Conservation (phyloP, 2,329 filamentous ascomycete species). For the Trichoderma arundinaceum region DNA sequence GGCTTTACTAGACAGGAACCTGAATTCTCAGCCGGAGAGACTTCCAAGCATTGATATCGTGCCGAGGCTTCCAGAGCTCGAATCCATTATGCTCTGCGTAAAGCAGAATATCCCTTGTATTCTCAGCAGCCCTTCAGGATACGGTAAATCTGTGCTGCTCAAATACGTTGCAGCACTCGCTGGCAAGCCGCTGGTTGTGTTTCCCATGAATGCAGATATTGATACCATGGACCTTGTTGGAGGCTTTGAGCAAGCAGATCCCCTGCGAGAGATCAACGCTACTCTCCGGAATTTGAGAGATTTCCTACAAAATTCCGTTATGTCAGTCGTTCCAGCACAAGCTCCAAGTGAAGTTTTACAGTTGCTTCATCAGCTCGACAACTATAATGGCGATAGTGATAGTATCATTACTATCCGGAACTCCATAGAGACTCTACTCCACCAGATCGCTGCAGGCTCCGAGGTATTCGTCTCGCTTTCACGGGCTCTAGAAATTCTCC, state of each 20-base stretch:
- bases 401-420: slow-evolving; percentile 47
- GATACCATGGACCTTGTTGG: slow-evolving; percentile 97
- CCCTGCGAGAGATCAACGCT: slow-evolving; percentile 72
- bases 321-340: slow-evolving; percentile 54
- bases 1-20: slow-evolving; percentile 69
- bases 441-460: slow-evolving; percentile 51
- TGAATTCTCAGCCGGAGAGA: slow-evolving; percentile 55
- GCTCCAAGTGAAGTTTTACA: slow-evolving; percentile 56
- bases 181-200: slow-evolving; percentile 77
- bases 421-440: slow-evolving; percentile 49
- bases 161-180: slow-evolving; percentile 78
- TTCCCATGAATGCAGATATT: slow-evolving; percentile 91
- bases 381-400: slow-evolving; percentile 46
- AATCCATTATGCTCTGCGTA: slow-evolving; percentile 86
- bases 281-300: slow-evolving; percentile 55
- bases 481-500: slow-evolving; percentile 57
- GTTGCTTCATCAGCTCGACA: slow-evolving; percentile 58
- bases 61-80: slow-evolving; percentile 71
- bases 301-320: slow-evolving; percentile 58
- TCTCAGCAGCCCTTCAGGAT: slow-evolving; percentile 81
- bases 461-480: slow-evolving; percentile 55
- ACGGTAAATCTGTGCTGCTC: slow-evolving; percentile 83
- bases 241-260: slow-evolving; percentile 93
- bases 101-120: slow-evolving; percentile 89
- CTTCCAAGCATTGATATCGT: slow-evolving; percentile 59